Percentiles rank a stretch among this genome's conserved stretches.
Conservation (phyloP, 2,329 filamentous ascomycete species). For the Ploettnerulaceae sp. region DNA sequence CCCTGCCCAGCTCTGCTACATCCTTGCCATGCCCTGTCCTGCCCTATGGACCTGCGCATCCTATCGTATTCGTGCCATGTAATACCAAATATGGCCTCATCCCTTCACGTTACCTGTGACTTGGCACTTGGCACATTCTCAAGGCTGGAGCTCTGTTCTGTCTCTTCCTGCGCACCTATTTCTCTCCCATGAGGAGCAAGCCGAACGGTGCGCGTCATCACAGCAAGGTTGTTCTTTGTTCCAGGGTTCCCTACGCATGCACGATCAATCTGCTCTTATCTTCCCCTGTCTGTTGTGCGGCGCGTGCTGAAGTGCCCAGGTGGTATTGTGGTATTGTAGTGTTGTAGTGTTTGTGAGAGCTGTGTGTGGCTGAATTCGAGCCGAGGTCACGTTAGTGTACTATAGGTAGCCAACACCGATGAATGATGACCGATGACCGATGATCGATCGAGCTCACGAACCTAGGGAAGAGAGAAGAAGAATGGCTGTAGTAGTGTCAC, state of each 20-base stretch:
- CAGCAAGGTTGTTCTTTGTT: constrained; percentile 1
- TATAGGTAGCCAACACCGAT: too few relatives aligned
- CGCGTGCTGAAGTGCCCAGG: background rate
- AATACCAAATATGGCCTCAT: too few relatives aligned
- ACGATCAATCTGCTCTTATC: constrained; percentile 8
- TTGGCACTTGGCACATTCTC: constrained; percentile 5
- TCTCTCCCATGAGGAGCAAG: background rate
- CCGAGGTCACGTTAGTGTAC: too few relatives aligned
- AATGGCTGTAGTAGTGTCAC: background rate
- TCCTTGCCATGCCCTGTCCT: too few relatives aligned
- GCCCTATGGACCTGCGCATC: background rate
- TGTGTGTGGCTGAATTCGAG: too few relatives aligned
- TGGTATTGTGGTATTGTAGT: too few relatives aligned
- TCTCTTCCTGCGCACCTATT: background rate
- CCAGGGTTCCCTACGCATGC: constrained; percentile 6
- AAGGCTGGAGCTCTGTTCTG: too few relatives aligned
- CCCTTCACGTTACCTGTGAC: background rate
- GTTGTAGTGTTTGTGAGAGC: too few relatives aligned
- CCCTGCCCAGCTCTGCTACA: too few relatives aligned
- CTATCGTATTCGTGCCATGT: too few relatives aligned
- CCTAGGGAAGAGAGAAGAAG: background rate
- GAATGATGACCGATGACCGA: background rate
- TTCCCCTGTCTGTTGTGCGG: background rate
- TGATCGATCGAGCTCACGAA: background rate
- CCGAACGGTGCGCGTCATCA: constrained; percentile 4